These are phyloP conservation scores for Kuraishia hungarica DNA, from an alignment of 805 yeast species.

Conservation along the genomic window DNA sequence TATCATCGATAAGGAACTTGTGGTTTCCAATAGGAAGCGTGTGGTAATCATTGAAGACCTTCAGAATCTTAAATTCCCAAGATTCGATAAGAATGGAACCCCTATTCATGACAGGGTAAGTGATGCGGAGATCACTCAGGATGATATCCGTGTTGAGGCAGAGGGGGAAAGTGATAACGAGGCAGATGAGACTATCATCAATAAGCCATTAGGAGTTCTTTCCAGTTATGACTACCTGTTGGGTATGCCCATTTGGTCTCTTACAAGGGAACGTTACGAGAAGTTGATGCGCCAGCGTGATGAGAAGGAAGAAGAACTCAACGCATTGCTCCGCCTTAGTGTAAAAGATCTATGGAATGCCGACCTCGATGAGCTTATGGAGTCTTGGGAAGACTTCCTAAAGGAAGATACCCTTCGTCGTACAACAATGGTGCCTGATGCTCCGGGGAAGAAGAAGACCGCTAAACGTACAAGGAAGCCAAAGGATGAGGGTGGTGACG, in stretches of 20 bases:
- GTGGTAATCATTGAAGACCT: slow-evolving; percentile 56
- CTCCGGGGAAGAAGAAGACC: slow-evolving; percentile 31
- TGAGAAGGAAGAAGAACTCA: slow-evolving; percentile 65
- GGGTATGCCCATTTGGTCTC: slow-evolving; percentile 90
- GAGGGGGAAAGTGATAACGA: slow-evolving; percentile 32
- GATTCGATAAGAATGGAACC: slow-evolving; percentile 61
- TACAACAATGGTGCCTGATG: slow-evolving; percentile 35
- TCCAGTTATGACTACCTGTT: slow-evolving; percentile 79
- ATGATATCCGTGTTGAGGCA: slow-evolving; percentile 30
- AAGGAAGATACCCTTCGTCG: slow-evolving; percentile 56
- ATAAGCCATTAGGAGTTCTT: slow-evolving; percentile 35
- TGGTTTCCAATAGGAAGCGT: slow-evolving; percentile 69
- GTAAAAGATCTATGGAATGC: slow-evolving; percentile 85
- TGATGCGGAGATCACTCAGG: slow-evolving; percentile 22
- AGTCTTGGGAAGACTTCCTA: slow-evolving; percentile 60
- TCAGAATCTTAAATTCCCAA: slow-evolving; percentile 59
- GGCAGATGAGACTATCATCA: slow-evolving; percentile 30
- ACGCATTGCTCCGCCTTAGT: slow-evolving; percentile 49
- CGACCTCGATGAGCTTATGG: slow-evolving; percentile 71
- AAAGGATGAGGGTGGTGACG: slow-evolving; percentile 12
- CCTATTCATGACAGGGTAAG: slow-evolving; percentile 41
- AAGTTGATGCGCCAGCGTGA: slow-evolving; percentile 65
- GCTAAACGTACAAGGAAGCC: slow-evolving; percentile 22
- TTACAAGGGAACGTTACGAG: slow-evolving; percentile 85
- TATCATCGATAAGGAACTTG: slow-evolving; percentile 70